phyloP scores from a whole-genome alignment of 495 filamentous ascomycete species.

The Paragyromitra xinjiangensis region DNA sequence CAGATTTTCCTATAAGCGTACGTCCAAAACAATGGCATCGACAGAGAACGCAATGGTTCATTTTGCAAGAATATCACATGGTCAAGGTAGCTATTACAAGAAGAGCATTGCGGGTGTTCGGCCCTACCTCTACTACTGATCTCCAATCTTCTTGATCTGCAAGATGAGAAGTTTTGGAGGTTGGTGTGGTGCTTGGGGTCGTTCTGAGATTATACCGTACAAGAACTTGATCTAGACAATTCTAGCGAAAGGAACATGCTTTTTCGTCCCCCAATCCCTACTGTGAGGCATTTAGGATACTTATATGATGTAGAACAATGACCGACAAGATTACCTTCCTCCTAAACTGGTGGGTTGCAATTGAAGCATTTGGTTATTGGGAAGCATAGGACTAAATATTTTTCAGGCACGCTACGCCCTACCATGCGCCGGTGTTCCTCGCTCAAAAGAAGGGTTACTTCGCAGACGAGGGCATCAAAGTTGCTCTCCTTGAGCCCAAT shows the following conservation, averaged over 20 bases:
- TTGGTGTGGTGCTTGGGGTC: conserved; percentile 47
- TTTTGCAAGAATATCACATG: conserved; percentile 53
- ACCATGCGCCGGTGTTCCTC: conserved; percentile 76
- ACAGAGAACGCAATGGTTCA: conserved; percentile 31
- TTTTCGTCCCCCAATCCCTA: conserved; percentile 63
- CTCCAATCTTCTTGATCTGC: neutral
- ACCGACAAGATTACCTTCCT: conserved; percentile 80
- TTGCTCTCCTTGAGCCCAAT: conserved; percentile 75
- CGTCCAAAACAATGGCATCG: conserved; percentile 4
- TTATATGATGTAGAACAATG: conserved; percentile 65
- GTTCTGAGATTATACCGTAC: conserved; percentile 75
- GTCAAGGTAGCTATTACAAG: conserved; percentile 69
- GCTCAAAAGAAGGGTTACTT: conserved; percentile 76
- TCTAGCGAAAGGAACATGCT: conserved; percentile 82
- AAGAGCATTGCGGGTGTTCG: conserved; percentile 61
- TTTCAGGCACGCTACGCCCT: conserved; percentile 69
- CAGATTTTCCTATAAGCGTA: conserved; percentile 18
- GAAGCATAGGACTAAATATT: neutral
- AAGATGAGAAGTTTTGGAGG: neutral
- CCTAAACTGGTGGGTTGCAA: conserved; percentile 73
- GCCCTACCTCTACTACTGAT: conserved; percentile 1
- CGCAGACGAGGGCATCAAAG: conserved; percentile 73
- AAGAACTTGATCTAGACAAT: conserved; percentile 85
- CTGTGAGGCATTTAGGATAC: conserved; percentile 35
- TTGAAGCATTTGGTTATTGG: neutral